These are phyloP conservation scores for Blastobotrys ciferrii DNA, from an alignment of 1,139 yeast genomes.

Conservation along the genomic window DNA sequence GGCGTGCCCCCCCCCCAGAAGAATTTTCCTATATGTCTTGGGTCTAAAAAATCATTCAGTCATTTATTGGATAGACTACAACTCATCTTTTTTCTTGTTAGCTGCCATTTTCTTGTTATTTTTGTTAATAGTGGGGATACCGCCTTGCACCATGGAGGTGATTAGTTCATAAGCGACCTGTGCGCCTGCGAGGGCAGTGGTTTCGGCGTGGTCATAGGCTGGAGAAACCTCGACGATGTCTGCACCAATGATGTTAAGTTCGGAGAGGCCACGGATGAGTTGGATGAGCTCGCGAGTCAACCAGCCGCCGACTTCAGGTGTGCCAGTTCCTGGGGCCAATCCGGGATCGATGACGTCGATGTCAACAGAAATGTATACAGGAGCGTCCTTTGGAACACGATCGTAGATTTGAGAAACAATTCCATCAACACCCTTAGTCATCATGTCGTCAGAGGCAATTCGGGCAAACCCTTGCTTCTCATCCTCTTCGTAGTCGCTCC, in stretches of 20 bases:
- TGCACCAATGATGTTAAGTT: constrained; percentile 67
- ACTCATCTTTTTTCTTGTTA: constrained; percentile 8
- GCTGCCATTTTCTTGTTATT: background rate
- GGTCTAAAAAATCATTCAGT: background rate
- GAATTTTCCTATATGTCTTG: too few species aligned
- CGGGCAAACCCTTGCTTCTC: constrained; percentile 61
- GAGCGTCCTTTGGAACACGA: constrained; percentile 51
- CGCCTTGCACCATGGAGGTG: constrained; percentile 28
- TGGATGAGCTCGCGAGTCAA: constrained; percentile 68
- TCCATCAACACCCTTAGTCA: constrained; percentile 44
- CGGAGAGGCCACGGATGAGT: constrained; percentile 57
- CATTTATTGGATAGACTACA: background rate
- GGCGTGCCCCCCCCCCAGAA: too few species aligned
- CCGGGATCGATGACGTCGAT: constrained; percentile 81
- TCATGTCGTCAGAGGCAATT: constrained; percentile 67
- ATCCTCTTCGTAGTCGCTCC: constrained; percentile 60
- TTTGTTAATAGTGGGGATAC: constrained; percentile 1
- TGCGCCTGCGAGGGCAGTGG: constrained; percentile 75
- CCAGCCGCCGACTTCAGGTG: constrained; percentile 82
- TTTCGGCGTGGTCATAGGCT: constrained; percentile 67
- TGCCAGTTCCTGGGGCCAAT: constrained; percentile 80
- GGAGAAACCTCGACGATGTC: constrained; percentile 82
- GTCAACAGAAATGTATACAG: constrained; percentile 73
- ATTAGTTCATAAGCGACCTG: constrained; percentile 51
- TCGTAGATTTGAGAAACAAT: constrained; percentile 57